Conservation (phyloP, 2,329 filamentous ascomycete genomes). For the Neoscytalidium dimidiatum region DNA sequence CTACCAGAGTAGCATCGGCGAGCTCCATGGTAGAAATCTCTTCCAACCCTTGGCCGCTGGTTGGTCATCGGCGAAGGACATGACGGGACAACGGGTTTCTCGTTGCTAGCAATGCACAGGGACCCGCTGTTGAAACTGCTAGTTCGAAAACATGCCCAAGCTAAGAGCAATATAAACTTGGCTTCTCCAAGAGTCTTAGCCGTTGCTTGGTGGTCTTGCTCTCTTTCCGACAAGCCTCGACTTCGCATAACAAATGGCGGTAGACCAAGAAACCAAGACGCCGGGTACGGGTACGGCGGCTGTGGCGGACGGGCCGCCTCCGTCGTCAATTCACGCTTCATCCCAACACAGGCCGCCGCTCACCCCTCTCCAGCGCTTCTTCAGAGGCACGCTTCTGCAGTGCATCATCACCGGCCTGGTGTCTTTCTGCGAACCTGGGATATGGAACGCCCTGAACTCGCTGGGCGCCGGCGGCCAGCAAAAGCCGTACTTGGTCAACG, state of each 20-base stretch:
- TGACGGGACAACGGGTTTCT: background rate
- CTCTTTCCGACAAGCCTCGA: background rate
- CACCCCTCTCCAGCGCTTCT: slow-evolving; percentile 27
- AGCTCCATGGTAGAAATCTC: background rate
- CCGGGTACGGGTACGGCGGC: background rate
- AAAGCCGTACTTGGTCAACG: slow-evolving; percentile 67
- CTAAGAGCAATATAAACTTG: background rate
- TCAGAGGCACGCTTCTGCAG: slow-evolving; percentile 51
- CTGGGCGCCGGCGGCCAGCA: slow-evolving; percentile 69
- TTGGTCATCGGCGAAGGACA: background rate
- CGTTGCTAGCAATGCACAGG: background rate
- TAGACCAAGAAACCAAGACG: background rate
- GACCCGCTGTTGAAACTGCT: background rate
- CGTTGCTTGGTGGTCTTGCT: background rate
- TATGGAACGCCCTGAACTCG: slow-evolving; percentile 63
- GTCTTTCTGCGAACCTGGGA: slow-evolving; percentile 49
- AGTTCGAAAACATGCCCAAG: background rate
- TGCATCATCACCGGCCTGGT: slow-evolving; percentile 48
- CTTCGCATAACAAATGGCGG: background rate
- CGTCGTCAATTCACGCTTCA: background rate
- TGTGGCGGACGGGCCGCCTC: background rate
- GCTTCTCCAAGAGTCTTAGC: background rate
- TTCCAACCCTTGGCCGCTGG: background rate
- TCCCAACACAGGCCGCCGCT: background rate
- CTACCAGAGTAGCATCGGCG: background rate